Base-by-base conservation (phyloP, 2,329 filamentous ascomycete species). In the Thielaviopsis populi region DNA sequence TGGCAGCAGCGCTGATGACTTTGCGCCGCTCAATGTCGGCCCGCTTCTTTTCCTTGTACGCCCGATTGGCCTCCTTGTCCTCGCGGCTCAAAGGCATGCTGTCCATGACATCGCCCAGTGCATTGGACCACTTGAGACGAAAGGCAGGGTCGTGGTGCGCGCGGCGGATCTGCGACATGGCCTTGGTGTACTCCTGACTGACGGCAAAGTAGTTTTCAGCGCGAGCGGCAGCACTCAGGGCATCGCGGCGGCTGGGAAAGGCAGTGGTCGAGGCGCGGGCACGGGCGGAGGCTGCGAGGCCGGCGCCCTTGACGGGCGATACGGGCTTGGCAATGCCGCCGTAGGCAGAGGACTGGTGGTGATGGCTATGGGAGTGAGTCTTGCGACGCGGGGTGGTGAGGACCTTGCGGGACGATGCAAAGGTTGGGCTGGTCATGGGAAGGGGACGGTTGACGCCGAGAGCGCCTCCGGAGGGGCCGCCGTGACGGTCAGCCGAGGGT, bases 101-200 rank as follows among this genome's bases (percentile, higher is more conserved):
- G 53, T 56, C 53, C 53, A 56, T 56, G 53, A 61, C 24, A 48
- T 61, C 42, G 17, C 41, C 59, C 27, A 61, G 37, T 8, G 59
- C 37, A 19, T 61, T 37, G n/a, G 27, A 46, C 59, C 59, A 61
- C 24, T 30, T 61, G 10, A 19, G 6, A 33, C 59, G 59, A 19
- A 46, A 61, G 22, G 17, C 59, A 33, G 41, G 41, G 27, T 61
- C 59, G 17, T 61, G 22, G 15, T 46, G 59, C 22, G 59, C 59
- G 30, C 59, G 59, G 30, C 8, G 24, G 13, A 56, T 56, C 53
- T 56, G 53, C 53, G 53, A 56, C 30, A 56, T 33, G 30, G 30
- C 30, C 17, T 33, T 27, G 53, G 53, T 33, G 10, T 56, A 56
- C 11, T 56, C 27, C 30, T 33, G 33, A 15, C 53, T 15, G 15